Base-by-base conservation (phyloP, 1,139 yeast genomes). In the Zygosaccharomyces sapae region DNA sequence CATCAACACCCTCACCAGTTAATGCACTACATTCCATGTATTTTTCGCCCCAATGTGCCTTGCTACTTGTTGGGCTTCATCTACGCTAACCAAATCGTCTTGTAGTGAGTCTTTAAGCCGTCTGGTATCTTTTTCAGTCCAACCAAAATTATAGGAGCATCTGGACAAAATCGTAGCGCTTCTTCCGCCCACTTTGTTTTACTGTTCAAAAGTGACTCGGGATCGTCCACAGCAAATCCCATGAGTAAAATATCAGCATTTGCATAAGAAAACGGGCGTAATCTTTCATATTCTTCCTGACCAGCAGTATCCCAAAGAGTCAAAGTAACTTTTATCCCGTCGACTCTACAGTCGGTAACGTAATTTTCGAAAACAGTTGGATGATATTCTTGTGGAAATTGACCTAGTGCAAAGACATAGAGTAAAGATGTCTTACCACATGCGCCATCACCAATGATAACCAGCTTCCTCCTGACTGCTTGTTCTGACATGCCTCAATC, bases 231-330 rank as follows among this genome's bases (percentile, higher is more conserved):
- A 2, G 90, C 82, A 68, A 82, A 84, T 0, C 86, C 90, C 44
- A 84, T 80, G 48, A 84, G 66, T 47, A 84, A 79, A 46, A 83
- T 81, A 63, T 84, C 83, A 6, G 89, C 85, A 56, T 83, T 81
- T n/a, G 85, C 77, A 58, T 84, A 84, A 39, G 88, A 81, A 52
- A 84, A 69, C 0, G 90, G 90, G 55, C 92, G 72, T 50, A 84
- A 70, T 53, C 92, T 65, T 58, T 84, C 90, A 62, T 83, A 84
- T 63, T 84, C 97, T 71, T 89, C 97, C 68, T 89, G 97, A 4
- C 97, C 97, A 1, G 97, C 97, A 3, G 97, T 89, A 66, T 89
- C 97, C 97, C 97, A 90, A 33, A 90, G 69, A 1, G 96, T 94
- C 51, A 90, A 69, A 55, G 89, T 87, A 2, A 90, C 95, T 9